Conservation (phyloP, 1,284 basidiomycete genomes). For the Trichosporon sp. region DNA sequence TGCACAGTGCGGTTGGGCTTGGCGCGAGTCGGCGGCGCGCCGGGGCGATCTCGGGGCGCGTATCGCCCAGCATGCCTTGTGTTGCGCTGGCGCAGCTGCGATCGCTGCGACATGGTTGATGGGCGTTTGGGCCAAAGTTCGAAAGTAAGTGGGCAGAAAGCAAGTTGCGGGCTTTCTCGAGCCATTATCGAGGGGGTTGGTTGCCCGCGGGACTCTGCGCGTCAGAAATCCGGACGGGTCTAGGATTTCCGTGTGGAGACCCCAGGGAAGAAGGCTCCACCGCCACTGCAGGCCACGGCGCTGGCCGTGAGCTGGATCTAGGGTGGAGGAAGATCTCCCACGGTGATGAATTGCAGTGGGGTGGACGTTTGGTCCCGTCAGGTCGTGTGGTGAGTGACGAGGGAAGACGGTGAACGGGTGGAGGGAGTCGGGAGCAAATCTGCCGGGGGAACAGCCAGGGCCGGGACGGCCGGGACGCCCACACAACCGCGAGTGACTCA, state of each 20-base stretch:
- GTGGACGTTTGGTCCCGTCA: too few species aligned
- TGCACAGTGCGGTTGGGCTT: constrained; percentile 42
- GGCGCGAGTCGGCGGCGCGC: constrained; percentile 26
- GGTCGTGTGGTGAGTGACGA: too few species aligned
- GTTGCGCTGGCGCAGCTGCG: constrained; percentile 27
- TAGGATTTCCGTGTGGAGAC: not conserved
- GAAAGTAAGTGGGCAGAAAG: not conserved
- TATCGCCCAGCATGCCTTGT: not conserved
- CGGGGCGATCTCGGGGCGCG: not conserved
- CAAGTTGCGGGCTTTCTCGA: not conserved
- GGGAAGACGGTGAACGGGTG: not conserved
- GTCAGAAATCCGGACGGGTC: not conserved
- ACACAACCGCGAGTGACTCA: constrained; percentile 3
- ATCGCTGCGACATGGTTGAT: constrained; percentile 1
- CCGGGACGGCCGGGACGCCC: constrained; percentile 1
- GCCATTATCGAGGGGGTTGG: too few species aligned
- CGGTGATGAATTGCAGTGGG: too few species aligned
- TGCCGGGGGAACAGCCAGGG: not conserved
- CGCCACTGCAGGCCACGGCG: too few species aligned
- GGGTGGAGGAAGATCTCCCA: too few species aligned
- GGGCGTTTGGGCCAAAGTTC: not conserved
- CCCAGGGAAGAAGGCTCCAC: too few species aligned
- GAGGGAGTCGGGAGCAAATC: constrained; percentile 10
- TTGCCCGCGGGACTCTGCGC: not conserved
- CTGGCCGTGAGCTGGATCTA: too few species aligned